These are phyloP conservation scores for Colletotrichum sp. DNA, from an alignment of 2,329 filamentous ascomycete species.

Conservation along the genomic window DNA sequence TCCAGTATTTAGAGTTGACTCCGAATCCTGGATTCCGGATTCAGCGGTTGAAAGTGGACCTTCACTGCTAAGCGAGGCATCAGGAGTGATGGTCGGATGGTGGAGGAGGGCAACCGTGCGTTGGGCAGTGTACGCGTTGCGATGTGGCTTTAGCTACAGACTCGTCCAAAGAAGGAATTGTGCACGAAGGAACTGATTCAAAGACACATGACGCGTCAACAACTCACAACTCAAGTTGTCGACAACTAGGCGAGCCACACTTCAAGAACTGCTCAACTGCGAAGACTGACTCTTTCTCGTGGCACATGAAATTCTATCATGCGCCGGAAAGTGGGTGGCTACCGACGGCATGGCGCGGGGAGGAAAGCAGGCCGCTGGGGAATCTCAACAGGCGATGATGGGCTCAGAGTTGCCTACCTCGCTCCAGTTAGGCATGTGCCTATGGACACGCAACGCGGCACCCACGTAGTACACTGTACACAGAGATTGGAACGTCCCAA, in stretches of 20 bases:
- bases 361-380: neutral
- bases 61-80: neutral
- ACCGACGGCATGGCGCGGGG: neutral
- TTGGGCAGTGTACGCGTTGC: neutral
- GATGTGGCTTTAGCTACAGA: neutral
- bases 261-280: neutral
- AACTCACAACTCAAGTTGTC: neutral
- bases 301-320: neutral
- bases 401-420: neutral
- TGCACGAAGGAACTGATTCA: neutral
- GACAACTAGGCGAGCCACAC: neutral
- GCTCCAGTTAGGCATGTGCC: neutral
- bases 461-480: neutral
- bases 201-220: neutral
- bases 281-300: neutral
- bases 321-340: neutral
- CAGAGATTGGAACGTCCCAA: neutral
- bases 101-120: neutral
- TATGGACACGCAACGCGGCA: neutral
- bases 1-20: neutral
- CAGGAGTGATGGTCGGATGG: neutral
- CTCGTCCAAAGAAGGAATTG: neutral
- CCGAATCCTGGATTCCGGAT: neutral
- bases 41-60: neutral
- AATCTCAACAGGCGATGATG: neutral